A percentile compares a stretch with the other conserved stretches of the same genome.
Evolutionary conservation across 176 grass and related monocot genomes (phyloP).

Genomic region (Tillandsia leiboldiana): DNA sequence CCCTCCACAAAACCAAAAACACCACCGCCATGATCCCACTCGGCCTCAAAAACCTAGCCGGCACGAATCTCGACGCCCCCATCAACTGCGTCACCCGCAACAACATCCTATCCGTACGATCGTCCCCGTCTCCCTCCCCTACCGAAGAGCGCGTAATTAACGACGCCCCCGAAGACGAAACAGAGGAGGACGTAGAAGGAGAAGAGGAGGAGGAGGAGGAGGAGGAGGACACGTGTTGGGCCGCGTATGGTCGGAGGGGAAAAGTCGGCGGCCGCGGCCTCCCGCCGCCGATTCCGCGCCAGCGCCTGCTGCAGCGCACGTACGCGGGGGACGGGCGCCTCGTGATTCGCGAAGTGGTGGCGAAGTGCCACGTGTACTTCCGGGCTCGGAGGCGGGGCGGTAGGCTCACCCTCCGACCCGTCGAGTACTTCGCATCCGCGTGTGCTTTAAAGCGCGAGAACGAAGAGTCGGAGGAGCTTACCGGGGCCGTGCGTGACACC

Average conservation of each 20-base stretch:
- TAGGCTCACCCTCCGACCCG: conserved; percentile 24
- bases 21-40: background rate
- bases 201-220: background rate
- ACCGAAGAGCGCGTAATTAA: background rate
- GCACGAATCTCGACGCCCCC: background rate
- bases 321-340: conserved; percentile 32
- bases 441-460: background rate
- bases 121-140: background rate
- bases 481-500: background rate
- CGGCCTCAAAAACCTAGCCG: conserved; percentile 1
- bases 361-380: conserved; percentile 25
- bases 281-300: conserved; percentile 48
- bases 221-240: conserved; percentile 14
- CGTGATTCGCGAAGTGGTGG: conserved; percentile 21
- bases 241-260: conserved; percentile 19
- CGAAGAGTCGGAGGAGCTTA: background rate
- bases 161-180: background rate
- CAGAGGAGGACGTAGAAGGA: background rate
- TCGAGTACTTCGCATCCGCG: conserved; percentile 6
- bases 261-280: conserved; percentile 14
- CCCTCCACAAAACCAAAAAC: background rate
- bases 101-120: background rate
- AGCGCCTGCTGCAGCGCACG: conserved; percentile 22
- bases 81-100: background rate
- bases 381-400: conserved; percentile 8